Evolutionary conservation across 192 early-diverging fungal species (phyloP).

Genomic region (Entomortierella beljakovae): DNA sequence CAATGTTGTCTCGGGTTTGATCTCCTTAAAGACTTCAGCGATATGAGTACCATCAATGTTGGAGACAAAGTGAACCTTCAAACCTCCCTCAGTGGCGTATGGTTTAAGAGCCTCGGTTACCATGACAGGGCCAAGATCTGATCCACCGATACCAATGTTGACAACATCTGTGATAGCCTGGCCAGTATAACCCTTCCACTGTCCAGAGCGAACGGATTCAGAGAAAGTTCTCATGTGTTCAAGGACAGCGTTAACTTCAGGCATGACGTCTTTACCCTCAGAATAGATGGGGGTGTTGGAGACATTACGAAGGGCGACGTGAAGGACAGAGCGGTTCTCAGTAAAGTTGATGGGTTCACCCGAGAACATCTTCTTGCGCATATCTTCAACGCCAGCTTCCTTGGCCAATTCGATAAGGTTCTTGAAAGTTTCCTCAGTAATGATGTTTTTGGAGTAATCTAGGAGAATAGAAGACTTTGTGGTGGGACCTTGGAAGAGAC

Average conservation of each 20-base stretch:
- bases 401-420: conserved; percentile 85
- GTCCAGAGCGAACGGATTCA: conserved; percentile 86
- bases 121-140: conserved; percentile 98
- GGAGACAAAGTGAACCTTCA: conserved; percentile 95
- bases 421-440: conserved; percentile 83
- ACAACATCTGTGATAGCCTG: conserved; percentile 93
- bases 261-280: conserved; percentile 93
- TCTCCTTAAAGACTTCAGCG: conserved; percentile 89
- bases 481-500: conserved; percentile 72
- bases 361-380: conserved; percentile 93
- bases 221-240: conserved; percentile 93
- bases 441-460: conserved; percentile 97
- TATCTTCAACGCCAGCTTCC: conserved; percentile 87
- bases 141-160: conserved; percentile 99
- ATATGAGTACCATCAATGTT: conserved; percentile 99
- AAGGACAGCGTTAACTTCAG: conserved; percentile 93
- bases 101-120: conserved; percentile 98
- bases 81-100: conserved; percentile 76
- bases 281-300: conserved; percentile 87
- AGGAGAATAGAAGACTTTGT: conserved; percentile 79
- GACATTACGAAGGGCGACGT: conserved; percentile 93
- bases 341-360: conserved; percentile 98
- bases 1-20: conserved; percentile 89
- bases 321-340: conserved; percentile 95
- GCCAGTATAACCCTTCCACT: conserved; percentile 98